These are phyloP conservation scores for Neophaeococcomyces mojaviensis DNA, from an alignment of 2,329 filamentous ascomycete species.

Conservation along the genomic window DNA sequence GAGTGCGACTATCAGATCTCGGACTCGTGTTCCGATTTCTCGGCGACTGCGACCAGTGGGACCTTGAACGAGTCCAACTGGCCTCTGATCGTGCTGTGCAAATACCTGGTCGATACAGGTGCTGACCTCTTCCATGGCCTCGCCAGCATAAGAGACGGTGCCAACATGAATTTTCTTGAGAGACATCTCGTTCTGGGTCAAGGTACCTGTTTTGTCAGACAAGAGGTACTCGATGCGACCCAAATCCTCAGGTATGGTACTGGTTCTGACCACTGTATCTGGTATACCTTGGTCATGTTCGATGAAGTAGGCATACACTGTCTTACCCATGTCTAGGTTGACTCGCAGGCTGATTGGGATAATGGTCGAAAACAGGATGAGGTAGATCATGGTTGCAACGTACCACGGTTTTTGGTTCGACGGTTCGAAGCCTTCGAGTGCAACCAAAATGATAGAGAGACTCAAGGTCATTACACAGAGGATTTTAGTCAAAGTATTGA, in stretches of 20 bases:
- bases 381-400: constrained; percentile 93
- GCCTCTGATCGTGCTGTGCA: constrained; percentile 34
- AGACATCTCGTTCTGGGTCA: constrained; percentile 98
- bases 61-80: constrained; percentile 14
- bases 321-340: constrained; percentile 95
- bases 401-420: constrained; percentile 63
- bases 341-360: constrained; percentile 94
- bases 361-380: constrained; percentile 98
- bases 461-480: constrained; percentile 80
- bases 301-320: constrained; percentile 91
- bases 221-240: constrained; percentile 93
- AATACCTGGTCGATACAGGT: constrained; percentile 83
- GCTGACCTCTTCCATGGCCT: constrained; percentile 95
- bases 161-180: constrained; percentile 98
- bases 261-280: constrained; percentile 87
- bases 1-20: constrained; percentile 85
- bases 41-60: constrained; percentile 71
- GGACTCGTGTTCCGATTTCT: constrained; percentile 87
- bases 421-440: constrained; percentile 68
- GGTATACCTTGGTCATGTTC: constrained; percentile 84
- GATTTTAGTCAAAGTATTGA: constrained; percentile 95
- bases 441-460: constrained; percentile 80
- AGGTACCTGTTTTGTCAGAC: constrained; percentile 95
- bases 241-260: constrained; percentile 93
- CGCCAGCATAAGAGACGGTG: constrained; percentile 94